Evolutionary conservation across 257 asterid genomes (phyloP).

Genomic region (Leptodermis oblonga): DNA sequence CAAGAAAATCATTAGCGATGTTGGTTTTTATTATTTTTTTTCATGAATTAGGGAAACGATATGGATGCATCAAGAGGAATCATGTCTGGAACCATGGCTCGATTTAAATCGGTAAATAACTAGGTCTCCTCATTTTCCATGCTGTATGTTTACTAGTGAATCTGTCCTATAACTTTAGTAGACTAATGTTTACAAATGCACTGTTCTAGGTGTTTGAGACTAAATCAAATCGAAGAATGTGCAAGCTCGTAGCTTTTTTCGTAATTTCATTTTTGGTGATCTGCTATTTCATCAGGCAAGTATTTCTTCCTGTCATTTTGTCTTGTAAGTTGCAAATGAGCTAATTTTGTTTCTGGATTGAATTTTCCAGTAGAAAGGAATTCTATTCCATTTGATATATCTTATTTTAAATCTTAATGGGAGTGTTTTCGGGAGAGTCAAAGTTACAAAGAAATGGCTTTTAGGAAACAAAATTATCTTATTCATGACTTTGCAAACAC

Average conservation of each 20-base stretch:
- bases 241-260: conserved; percentile 72
- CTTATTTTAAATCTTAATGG: neutral
- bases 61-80: conserved; percentile 95
- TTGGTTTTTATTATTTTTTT: conserved; percentile 12
- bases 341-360: neutral
- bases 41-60: conserved; percentile 61
- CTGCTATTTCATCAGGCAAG: conserved; percentile 63
- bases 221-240: conserved; percentile 66
- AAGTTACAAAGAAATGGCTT: neutral
- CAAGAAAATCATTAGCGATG: neutral
- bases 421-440: neutral
- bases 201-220: conserved; percentile 77
- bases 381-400: neutral
- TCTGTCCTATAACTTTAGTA: conserved; percentile 12
- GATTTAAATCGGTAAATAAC: conserved; percentile 68
- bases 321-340: neutral
- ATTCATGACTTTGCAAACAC: neutral
- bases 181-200: conserved; percentile 19
- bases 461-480: neutral
- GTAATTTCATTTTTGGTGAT: conserved; percentile 61
- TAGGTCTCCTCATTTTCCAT: neutral
- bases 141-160: neutral
- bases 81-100: conserved; percentile 90
- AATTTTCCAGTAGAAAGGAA: neutral
- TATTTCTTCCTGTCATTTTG: conserved; percentile 19